phyloP scores from a whole-genome alignment of 306 rosid genomes.

The Acacia melanoxylon region DNA sequence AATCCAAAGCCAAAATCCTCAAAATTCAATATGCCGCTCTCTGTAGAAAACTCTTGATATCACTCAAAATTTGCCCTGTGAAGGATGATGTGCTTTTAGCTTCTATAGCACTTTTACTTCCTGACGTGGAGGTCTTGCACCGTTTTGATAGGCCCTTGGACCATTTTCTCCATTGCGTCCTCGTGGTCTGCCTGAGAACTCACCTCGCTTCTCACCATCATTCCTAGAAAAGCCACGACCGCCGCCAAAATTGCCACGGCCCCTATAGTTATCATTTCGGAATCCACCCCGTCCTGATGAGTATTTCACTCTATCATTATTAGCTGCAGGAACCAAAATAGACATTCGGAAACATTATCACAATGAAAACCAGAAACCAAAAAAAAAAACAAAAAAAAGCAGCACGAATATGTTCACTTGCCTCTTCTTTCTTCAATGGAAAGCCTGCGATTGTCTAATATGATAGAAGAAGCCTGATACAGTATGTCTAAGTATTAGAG shows the following conservation, averaged over 20 bases:
- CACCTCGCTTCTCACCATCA: conserved; percentile 60
- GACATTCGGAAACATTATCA: background rate
- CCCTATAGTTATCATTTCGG: conserved; percentile 62
- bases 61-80: conserved; percentile 30
- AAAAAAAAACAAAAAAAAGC: background rate
- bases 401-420: conserved; percentile 25
- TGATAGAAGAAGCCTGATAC: conserved; percentile 67
- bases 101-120: conserved; percentile 41
- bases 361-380: background rate
- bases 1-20: conserved; percentile 8
- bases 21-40: conserved; percentile 39
- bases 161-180: conserved; percentile 15
- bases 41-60: conserved; percentile 28
- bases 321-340: conserved; percentile 50
- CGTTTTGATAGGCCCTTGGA: conserved; percentile 39
- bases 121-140: conserved; percentile 49
- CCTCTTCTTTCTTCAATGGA: conserved; percentile 83
- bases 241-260: conserved; percentile 60
- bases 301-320: conserved; percentile 54
- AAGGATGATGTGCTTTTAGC: conserved; percentile 6
- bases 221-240: conserved; percentile 52
- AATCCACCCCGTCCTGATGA: conserved; percentile 67
- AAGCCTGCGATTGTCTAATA: conserved; percentile 44
- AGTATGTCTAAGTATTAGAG: background rate
- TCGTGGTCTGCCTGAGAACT: conserved; percentile 50